Base-by-base conservation (phyloP, 2,329 filamentous ascomycete genomes). In the Parafenestella ontariensis region DNA sequence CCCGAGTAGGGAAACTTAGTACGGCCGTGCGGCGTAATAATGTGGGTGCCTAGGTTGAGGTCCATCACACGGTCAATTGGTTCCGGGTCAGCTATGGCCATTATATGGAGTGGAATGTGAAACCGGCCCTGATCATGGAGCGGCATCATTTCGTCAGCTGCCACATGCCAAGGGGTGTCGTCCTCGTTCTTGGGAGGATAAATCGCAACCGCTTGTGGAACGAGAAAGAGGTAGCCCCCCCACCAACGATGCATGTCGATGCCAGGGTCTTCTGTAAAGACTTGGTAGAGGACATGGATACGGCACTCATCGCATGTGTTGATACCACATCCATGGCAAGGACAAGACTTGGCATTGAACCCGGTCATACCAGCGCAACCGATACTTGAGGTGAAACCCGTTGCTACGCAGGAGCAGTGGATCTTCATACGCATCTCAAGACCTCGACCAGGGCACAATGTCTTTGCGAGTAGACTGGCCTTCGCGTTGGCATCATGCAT, bases 231-330 rank as follows among this genome's bases (percentile, higher is more conserved):
- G 48, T 62, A 67, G 11, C 68, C 68, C n/a, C 63, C 65, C 48
- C 56, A 67, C 58, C 55, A 61, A 15, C 52, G 55, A 33, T 48
- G 55, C 26, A 52, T 49, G 5, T 64, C 58, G 9, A 68, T 45
- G 26, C 65, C 66, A 6, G 58, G 40, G 15, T 63, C 54, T 37
- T 65, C 59, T 20, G 56, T 48, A 31, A 58, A 54, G 37, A 48
- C 58, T 23, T 69, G 65, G 48, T 69, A 71, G n/a, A 63, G 55
- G 42, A 65, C 64, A 36, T 70, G 68, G 39, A 69, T 62, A 1
- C 68, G 64, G 31, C 68, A 71, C 33, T 71, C 68, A 20, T 71
- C 52, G 46, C 68, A 71, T 8, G 68, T 71, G 31, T 56, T 70
- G 23, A 58, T 41, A 5, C 53, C 54, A 34, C 68, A 71, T 9